Evolutionary conservation across 2,329 filamentous ascomycete genomes (phyloP).

Genomic region (Leptoxyphium fumago): DNA sequence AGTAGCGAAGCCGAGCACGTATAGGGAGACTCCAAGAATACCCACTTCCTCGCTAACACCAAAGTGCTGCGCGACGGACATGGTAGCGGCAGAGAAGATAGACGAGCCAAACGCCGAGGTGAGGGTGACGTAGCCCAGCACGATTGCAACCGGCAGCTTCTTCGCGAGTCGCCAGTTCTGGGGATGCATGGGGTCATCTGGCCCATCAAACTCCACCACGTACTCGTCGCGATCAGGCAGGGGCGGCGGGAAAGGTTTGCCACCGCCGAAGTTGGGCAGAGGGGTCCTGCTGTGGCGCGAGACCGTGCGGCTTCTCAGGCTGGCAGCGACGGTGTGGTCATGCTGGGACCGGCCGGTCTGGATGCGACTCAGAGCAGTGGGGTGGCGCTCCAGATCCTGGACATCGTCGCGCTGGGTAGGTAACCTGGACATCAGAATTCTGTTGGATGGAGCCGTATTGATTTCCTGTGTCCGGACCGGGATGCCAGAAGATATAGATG

Average conservation of each 20-base stretch:
- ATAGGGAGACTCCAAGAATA: conserved; percentile 33
- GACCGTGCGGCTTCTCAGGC: conserved; percentile 26
- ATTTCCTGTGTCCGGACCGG: conserved; percentile 25
- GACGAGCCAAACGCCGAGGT: conserved; percentile 49
- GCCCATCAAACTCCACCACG: conserved; percentile 70
- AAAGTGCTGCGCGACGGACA: conserved; percentile 27
- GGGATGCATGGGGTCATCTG: conserved; percentile 67
- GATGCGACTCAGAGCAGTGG: conserved; percentile 56
- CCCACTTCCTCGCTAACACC: conserved; percentile 29
- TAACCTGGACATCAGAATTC: conserved; percentile 38
- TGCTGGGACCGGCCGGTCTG: conserved; percentile 56
- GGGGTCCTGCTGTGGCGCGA: conserved; percentile 42
- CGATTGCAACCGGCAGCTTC: conserved; percentile 49
- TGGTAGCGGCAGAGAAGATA: conserved; percentile 35
- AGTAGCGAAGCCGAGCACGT: conserved; percentile 30
- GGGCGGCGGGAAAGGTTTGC: conserved; percentile 55
- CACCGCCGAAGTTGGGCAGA: conserved; percentile 53
- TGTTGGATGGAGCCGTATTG: conserved; percentile 5
- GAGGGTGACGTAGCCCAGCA: conserved; percentile 61
- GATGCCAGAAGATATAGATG: conserved; percentile 30
- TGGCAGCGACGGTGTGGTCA: conserved; percentile 48
- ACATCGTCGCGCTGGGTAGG: conserved; percentile 44
- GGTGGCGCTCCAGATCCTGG: conserved; percentile 44
- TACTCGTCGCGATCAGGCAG: conserved; percentile 61
- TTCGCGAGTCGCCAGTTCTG: conserved; percentile 77